Base-by-base conservation (phyloP, 2,329 filamentous ascomycete genomes). In the Colletotrichum gloeosporioides region DNA sequence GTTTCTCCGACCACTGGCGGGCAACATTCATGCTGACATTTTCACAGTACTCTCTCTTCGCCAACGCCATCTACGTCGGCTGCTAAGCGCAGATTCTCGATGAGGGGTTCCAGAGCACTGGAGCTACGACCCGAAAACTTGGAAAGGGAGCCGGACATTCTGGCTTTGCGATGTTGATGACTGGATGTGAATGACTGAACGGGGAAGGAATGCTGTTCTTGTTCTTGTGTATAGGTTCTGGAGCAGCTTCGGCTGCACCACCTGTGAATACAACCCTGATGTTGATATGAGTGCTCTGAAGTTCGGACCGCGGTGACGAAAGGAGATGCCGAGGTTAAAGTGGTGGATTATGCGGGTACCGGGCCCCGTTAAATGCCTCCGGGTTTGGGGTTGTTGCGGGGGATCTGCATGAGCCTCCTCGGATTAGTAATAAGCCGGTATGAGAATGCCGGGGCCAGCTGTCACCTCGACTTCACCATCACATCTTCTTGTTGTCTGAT, bases 31-130 rank as follows among this genome's bases (percentile, higher is more conserved):
- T 57, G 27, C 44, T 71, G 10, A 76, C 49, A 16, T 9, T 0
- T 18, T 12, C 3, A 34, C 0, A 69, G 67, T 57, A 64, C 34
- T 64, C 62, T 0, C 65, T 68, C 2, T 68, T 68, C 55, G 67
- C 67, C 55, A 69, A 69, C 67, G 83, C 86, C 75, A 83, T 86
- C 78, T 81, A 82, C 69, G 81, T 83, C 59, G 83, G 83, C 77
- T 88, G 87, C 79, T 88, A 84, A 81, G 77, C 69, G 73, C 15
- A 22, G 12, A 22, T 6, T 22, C 29, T 4, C 18, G 18, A 49
- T 4, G 12, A 31, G 1, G 10, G 13, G 8, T 3, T 36, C n/a
- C 29, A 22, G 0, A 2, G 16, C 15, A 13, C 3, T 32, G 7
- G 18, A 4, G 3, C 18, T 31, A 62, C 18, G 0, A 2, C 57